These are phyloP conservation scores for Vitis amurensis DNA, from an alignment of 164 flowering plant species.

Conservation along the genomic window DNA sequence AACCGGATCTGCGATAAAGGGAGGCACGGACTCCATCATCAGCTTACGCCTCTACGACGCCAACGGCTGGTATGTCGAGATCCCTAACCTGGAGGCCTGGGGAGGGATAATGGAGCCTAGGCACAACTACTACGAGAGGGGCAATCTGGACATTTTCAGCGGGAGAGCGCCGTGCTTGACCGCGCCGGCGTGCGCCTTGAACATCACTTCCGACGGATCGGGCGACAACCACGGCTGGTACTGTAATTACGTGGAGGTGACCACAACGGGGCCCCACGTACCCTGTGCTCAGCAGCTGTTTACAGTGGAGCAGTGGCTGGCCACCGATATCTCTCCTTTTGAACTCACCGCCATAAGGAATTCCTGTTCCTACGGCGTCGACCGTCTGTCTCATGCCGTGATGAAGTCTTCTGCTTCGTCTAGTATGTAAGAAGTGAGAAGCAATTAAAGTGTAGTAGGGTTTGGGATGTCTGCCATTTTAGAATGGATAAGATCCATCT, in stretches of 20 bases:
- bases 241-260: slow-evolving; percentile 81
- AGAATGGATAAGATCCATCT: too few relatives aligned
- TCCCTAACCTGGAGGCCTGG: slow-evolving; percentile 65
- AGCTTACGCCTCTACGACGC: slow-evolving; percentile 40
- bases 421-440: too few relatives aligned
- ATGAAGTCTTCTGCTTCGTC: too few relatives aligned
- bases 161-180: slow-evolving; percentile 59
- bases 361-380: slow-evolving; percentile 17
- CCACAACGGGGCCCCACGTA: slow-evolving; percentile 62
- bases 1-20: slow-evolving; percentile 72
- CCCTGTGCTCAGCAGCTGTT: slow-evolving; percentile 55
- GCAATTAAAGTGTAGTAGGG: too few relatives aligned
- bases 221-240: slow-evolving; percentile 85
- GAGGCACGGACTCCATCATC: slow-evolving; percentile 82
- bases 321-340: slow-evolving; percentile 59
- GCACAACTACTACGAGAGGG: slow-evolving; percentile 82
- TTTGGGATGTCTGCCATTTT: too few relatives aligned
- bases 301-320: slow-evolving; percentile 86
- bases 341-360: slow-evolving; percentile 47
- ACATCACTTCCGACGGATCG: slow-evolving; percentile 77
- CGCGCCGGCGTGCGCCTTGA: slow-evolving; percentile 58
- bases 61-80: slow-evolving; percentile 30
- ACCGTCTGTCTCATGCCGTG: background rate
- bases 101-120: slow-evolving; percentile 79
- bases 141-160: slow-evolving; percentile 84